Base-by-base conservation (phyloP, 2,329 filamentous ascomycete genomes). In the Cordyceps cateniannulata region DNA sequence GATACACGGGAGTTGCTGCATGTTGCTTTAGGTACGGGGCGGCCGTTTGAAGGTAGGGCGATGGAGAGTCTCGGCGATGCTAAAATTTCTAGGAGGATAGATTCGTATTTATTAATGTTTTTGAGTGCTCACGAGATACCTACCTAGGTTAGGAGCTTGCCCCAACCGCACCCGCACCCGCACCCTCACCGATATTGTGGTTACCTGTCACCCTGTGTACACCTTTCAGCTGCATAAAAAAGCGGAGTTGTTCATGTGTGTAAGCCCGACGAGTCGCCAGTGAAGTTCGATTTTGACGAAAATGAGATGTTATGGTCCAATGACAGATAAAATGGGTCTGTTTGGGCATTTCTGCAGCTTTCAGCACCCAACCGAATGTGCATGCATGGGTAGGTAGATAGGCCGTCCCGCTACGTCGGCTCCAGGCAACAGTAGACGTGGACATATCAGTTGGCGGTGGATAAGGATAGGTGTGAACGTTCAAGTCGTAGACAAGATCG, bases 1-100 rank as follows among this genome's bases (percentile, higher is more conserved):
- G 65, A 85, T 69, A 65, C 79, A 78, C 53, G 83, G 81, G 64
- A 81, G 69, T 71, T 77, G 76, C 71, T 77, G 76, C 65, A 71
- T 70, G 58, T 71, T 62, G 62, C 64, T 65, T 60, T 59, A 62
- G 62, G 52, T 54, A 18, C 29, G 24, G 16, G 16, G 10, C 24
- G 14, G 18, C 40, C 4, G 24, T n/a, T 20, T 16, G 8, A 16
- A 47, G 59, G 61, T 55, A 48, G 22, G 56, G 25, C 24, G 22
- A 12, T 38, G 22, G 44, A 48, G 24, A 29, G 20, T n/a, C 44
- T 12, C n/a, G 38, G 24, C 44, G 47, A 59, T 44, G 35, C 18
- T 44, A 10, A 3, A 44, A 25, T 32, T 32, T n/a, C 5, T 27
- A 18, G 32, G 32, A 25, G 27, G 32, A 22, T 14, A 7, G 3